Evolutionary conservation across 2,329 filamentous ascomycete species (phyloP).

Genomic region (Aspergillus fischeri): DNA sequence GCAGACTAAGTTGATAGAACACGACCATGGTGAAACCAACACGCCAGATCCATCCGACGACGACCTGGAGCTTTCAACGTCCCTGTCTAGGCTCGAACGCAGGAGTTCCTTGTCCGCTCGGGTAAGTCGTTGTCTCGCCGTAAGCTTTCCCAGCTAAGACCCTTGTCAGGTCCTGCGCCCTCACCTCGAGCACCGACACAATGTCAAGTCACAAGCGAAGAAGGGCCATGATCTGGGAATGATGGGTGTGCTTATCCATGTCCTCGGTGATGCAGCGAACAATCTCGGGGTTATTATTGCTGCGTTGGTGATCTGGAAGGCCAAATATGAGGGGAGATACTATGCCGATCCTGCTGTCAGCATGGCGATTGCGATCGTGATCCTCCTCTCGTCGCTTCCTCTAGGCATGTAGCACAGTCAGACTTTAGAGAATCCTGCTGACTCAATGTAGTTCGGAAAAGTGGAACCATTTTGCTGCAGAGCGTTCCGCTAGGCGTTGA

Average conservation of each 20-base stretch:
- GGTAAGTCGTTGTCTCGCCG: background rate
- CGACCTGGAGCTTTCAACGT: too few relatives aligned
- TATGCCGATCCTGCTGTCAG: slow-evolving; percentile 67
- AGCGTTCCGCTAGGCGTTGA: slow-evolving; percentile 59
- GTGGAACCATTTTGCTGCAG: slow-evolving; percentile 58
- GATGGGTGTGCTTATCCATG: slow-evolving; percentile 66
- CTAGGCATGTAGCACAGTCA: background rate
- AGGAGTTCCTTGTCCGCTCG: too few relatives aligned
- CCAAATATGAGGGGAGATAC: slow-evolving; percentile 52
- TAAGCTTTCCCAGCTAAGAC: too few relatives aligned
- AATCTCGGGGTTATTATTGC: slow-evolving; percentile 69
- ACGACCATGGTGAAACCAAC: background rate
- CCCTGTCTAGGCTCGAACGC: too few relatives aligned
- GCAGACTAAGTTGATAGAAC: background rate
- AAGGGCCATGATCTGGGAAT: slow-evolving; percentile 59
- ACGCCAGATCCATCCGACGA: background rate
- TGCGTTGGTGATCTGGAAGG: slow-evolving; percentile 63
- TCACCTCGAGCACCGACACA: background rate
- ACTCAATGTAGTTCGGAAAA: background rate
- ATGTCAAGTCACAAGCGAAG: background rate
- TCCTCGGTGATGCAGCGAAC: slow-evolving; percentile 67
- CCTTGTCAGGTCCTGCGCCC: background rate
- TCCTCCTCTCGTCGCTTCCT: slow-evolving; percentile 53
- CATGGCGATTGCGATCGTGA: slow-evolving; percentile 65
- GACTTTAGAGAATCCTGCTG: too few relatives aligned